These are phyloP conservation scores for Chaetomiaceae sp. DNA, from an alignment of 2,329 filamentous ascomycete species.

Conservation along the genomic window DNA sequence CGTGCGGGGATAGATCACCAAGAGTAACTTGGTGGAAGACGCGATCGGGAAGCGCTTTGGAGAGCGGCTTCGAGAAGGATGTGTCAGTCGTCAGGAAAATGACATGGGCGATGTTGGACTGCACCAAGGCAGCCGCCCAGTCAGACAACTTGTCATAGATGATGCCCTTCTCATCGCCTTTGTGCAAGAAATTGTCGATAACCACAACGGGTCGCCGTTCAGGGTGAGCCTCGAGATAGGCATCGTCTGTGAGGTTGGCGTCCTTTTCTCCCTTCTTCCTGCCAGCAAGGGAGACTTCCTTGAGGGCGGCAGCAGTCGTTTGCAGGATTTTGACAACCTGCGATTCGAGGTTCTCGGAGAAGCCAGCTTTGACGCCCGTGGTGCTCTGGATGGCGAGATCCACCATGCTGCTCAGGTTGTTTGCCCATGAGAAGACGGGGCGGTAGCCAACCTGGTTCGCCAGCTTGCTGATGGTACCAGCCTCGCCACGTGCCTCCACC, in stretches of 20 bases:
- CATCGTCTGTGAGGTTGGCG: constrained; percentile 68
- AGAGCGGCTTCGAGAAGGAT: constrained; percentile 80
- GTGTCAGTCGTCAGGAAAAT: constrained; percentile 90
- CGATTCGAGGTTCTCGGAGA: constrained; percentile 86
- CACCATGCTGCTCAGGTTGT: constrained; percentile 85
- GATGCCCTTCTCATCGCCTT: constrained; percentile 60
- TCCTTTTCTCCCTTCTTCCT: constrained; percentile 72
- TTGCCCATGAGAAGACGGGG: constrained; percentile 94
- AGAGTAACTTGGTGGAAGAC: constrained; percentile 83
- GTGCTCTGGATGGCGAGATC: constrained; percentile 92
- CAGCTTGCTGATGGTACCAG: constrained; percentile 74
- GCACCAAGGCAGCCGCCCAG: constrained; percentile 82
- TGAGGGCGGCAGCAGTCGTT: constrained; percentile 74
- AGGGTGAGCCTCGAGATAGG: constrained; percentile 84
- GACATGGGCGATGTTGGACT: constrained; percentile 86
- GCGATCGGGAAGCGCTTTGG: constrained; percentile 82
- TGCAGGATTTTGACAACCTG: constrained; percentile 87
- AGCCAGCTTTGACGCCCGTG: constrained; percentile 88
- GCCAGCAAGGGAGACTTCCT: constrained; percentile 65
- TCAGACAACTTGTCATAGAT: constrained; percentile 78
- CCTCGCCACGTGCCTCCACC: constrained; percentile 84
- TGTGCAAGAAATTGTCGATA: constrained; percentile 87
- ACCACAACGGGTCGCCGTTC: constrained; percentile 79
- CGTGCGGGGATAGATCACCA: constrained; percentile 78
- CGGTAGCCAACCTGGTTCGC: constrained; percentile 82